Base-by-base conservation (phyloP, 495 filamentous ascomycete genomes). In the Penicillium longicatenatum region DNA sequence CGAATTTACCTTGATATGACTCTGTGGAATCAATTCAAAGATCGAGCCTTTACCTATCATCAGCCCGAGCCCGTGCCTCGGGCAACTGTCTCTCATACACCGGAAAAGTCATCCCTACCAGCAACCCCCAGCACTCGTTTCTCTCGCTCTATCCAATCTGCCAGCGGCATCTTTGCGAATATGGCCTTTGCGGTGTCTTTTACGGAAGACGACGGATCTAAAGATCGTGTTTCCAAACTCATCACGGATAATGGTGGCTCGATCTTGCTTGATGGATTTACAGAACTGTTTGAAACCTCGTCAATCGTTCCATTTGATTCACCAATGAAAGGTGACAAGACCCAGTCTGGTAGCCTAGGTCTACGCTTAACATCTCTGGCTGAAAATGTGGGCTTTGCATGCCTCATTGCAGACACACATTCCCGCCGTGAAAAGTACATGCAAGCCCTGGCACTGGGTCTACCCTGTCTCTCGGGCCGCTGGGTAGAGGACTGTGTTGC, bases 361-460 rank as follows among this genome's bases (percentile, higher is more conserved):
- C 73, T 89, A 17, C 63, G 67, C 3, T 70, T 89, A 21, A 84
- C 74, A 1, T 41, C 72, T 0, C 69, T 72, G 12, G 82, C 85
- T 26, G 69, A 77, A 17, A 67, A 77, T 11, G 72, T 88, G 0
- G 90, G 91, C 5, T 98, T 98, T 70, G 82, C 86, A 1, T 91
- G 89, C 21, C 75, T 98, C 17, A 92, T 98, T 58, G 87, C 94
- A 0, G 89, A 97, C 69, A 82, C 83, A 26, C 87, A 97, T 70
- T 95, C 89, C 12, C 86, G 94, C n/a, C 88, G 89, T 54, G 84
- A 86, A 35, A 98, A 98, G 61, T 97, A 94, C 71, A 89, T 98
- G 81, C 93, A 98, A 69, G 94, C 94, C 0, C 84, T 98, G 12
- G 93, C 95, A 8, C 82, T 98, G 4, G 90, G 91, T 5, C 69